These are phyloP conservation scores for Ampelocalamus luodianensis DNA, from an alignment of 176 grass and related monocot species.

Conservation along the genomic window DNA sequence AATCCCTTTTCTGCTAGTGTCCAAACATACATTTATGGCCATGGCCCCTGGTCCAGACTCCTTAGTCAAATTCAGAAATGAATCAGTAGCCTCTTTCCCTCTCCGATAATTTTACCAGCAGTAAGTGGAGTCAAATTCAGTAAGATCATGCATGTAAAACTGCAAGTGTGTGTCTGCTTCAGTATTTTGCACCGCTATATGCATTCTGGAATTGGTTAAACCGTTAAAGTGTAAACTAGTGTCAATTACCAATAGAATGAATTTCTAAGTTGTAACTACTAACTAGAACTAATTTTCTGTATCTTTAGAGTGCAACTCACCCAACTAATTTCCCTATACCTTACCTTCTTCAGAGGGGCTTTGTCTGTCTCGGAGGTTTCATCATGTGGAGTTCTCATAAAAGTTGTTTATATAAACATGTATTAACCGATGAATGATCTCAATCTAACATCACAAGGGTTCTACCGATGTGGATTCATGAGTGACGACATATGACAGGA, in stretches of 20 bases:
- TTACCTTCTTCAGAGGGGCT: neutral
- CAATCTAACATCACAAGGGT: neutral
- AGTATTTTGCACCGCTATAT: no score
- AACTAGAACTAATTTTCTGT: neutral
- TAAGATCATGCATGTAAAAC: no score
- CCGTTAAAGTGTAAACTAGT: neutral
- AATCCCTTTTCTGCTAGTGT: constrained; percentile 30
- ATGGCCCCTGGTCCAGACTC: neutral
- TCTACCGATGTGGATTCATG: neutral
- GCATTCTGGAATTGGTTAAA: neutral
- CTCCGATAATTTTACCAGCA: neutral
- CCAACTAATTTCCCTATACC: neutral
- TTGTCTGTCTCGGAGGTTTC: neutral
- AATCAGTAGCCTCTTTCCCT: neutral
- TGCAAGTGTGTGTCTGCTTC: no score
- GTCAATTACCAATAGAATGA: neutral
- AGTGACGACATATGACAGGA: neutral
- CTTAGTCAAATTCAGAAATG: constrained; percentile 34
- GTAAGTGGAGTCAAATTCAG: neutral
- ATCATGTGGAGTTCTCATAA: neutral
- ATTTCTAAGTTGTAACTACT: neutral
- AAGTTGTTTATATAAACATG: neutral
- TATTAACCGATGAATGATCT: neutral
- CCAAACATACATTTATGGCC: constrained; percentile 43
- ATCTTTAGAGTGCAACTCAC: neutral